Evolutionary conservation across 331 rosid genomes (phyloP), one percentile per base, ranked within the genome.

Genomic region (Quercus tomentella): DNA sequence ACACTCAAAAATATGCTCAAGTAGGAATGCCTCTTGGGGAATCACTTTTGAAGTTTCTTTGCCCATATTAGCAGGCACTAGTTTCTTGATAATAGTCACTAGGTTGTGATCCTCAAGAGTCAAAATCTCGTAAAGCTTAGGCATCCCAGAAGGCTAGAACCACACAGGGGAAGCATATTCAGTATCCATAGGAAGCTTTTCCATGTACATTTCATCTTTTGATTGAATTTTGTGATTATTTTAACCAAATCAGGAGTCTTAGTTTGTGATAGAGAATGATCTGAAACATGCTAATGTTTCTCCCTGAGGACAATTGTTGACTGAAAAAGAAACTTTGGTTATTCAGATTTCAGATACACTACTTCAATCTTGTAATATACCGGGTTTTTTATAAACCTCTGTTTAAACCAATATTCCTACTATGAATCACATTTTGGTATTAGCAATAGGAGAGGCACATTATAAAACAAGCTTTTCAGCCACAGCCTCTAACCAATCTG

Each of bases 171-270:
- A 26, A n/a, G 58, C 20, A 49, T 74, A 43, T 68, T 63, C 31
- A 31, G 56, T 25, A n/a, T 23, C 26, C 30, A 30, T n/a, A 3
- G 20, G 54, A 41, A 51, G 55, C 41, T 21, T 65, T 7, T 2
- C 43, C 54, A n/a, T 1, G 30, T 35, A n/a, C 54, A 56, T 11
- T 16, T 18, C 7, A 41, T 18, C 4, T 78, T 57, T 58, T 37
- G 10, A 41, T 14, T 73, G 41, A 67, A 17, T 10, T 49, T 49
- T 49, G 17, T 7, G 17, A 56, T 41, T 77, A 43, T 6, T 56
- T 23, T 56, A 37, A 43, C 61, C 60, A 52, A 70, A 49, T 26
- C 57, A 76, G 68, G 69, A 63, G 30, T 76, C 55, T 78, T 52
- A 25, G 22, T 75, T 54, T 60, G 74, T 30, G 30, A 23, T 74